A percentile compares a stretch with the other conserved stretches of the same genome.
phyloP scores from a whole-genome alignment of 208 protist genomes.

The Trypanosoma platydactyli region DNA sequence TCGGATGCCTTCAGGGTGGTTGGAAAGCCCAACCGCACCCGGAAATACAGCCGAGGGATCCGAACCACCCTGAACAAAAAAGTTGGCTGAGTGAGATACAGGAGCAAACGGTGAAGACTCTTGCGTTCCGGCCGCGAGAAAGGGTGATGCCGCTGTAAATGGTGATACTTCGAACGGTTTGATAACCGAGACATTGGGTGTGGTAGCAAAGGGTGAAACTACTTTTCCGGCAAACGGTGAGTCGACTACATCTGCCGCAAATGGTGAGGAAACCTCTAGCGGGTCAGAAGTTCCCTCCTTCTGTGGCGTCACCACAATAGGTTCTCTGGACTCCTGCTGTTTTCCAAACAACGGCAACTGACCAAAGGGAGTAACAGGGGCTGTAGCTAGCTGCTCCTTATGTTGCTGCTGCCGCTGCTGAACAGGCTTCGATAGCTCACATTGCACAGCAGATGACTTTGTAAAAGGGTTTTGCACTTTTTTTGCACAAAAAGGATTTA shows the following conservation, averaged over 20 bases:
- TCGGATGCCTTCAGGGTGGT: slow-evolving; percentile 22
- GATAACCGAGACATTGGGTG: slow-evolving; percentile 19
- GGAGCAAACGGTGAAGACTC: slow-evolving; percentile 44
- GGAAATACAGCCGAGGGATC: not conserved
- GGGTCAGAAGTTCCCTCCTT: slow-evolving; percentile 11
- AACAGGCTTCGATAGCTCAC: slow-evolving; percentile 19
- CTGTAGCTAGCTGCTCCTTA: slow-evolving; percentile 37
- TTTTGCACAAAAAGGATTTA: slow-evolving; percentile 49
- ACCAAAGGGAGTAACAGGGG: slow-evolving; percentile 71
- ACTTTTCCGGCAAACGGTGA: slow-evolving; percentile 38
- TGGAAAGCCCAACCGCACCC: slow-evolving; percentile 1
- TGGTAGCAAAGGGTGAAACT: slow-evolving; percentile 32
- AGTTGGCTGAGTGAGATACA: slow-evolving; percentile 16
- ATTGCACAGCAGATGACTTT: slow-evolving; percentile 5
- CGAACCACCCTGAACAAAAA: slow-evolving; percentile 20
- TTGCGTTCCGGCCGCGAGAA: slow-evolving; percentile 21
- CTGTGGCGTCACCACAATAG: slow-evolving; percentile 2
- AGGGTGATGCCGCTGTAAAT: slow-evolving; percentile 35
- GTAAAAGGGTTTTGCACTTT: slow-evolving; percentile 51
- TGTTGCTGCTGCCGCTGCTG: slow-evolving; percentile 26
- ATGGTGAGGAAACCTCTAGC: slow-evolving; percentile 60
- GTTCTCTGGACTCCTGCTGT: slow-evolving; percentile 14
- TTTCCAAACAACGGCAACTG: slow-evolving; percentile 84
- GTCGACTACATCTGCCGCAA: slow-evolving; percentile 28
- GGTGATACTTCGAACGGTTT: slow-evolving; percentile 45